Evolutionary conservation across 2,329 filamentous ascomycete species (phyloP).

Genomic region (Neonectria neomacrospora): DNA sequence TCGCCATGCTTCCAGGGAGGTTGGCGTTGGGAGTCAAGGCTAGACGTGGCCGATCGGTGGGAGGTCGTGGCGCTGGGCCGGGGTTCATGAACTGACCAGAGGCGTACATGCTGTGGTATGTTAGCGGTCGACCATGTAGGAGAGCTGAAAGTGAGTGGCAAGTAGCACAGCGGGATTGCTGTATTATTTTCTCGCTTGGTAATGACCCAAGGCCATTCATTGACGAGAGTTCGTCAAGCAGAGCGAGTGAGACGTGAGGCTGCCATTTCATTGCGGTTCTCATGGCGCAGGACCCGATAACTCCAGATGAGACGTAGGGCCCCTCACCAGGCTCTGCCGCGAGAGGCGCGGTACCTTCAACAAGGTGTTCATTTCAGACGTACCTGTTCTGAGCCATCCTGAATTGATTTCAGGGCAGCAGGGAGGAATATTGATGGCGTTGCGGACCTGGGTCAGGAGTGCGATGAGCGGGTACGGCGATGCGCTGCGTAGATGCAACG

Average conservation of each 20-base stretch:
- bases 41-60: constrained; percentile 83
- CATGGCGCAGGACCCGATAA: constrained; percentile 4
- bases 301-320: constrained; percentile 7
- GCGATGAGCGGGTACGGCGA: constrained; percentile 13
- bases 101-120: constrained; percentile 62
- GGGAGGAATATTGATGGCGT: constrained; percentile 21
- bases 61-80: constrained; percentile 91
- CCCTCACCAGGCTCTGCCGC: constrained; percentile 33
- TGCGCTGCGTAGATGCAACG: constrained; percentile 26
- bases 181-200: constrained; percentile 3
- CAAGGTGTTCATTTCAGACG: constrained; percentile 22
- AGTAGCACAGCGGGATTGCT: constrained; percentile 12
- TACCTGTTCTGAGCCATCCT: constrained; percentile 52
- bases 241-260: not conserved
- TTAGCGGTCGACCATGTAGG: constrained; percentile 30
- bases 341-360: constrained; percentile 21
- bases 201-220: not conserved
- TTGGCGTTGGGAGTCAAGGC: constrained; percentile 81
- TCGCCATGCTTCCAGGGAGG: constrained; percentile 81
- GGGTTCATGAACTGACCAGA: constrained; percentile 91
- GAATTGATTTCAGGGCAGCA: constrained; percentile 24
- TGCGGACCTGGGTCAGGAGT: constrained; percentile 18
- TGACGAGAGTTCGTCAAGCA: not conserved
- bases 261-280: constrained; percentile 11
- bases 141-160: constrained; percentile 3